Evolutionary conservation across 2,329 filamentous ascomycete genomes (phyloP), one percentile per base, ranked within the genome.

Genomic region (Triangularia verruculosa): DNA sequence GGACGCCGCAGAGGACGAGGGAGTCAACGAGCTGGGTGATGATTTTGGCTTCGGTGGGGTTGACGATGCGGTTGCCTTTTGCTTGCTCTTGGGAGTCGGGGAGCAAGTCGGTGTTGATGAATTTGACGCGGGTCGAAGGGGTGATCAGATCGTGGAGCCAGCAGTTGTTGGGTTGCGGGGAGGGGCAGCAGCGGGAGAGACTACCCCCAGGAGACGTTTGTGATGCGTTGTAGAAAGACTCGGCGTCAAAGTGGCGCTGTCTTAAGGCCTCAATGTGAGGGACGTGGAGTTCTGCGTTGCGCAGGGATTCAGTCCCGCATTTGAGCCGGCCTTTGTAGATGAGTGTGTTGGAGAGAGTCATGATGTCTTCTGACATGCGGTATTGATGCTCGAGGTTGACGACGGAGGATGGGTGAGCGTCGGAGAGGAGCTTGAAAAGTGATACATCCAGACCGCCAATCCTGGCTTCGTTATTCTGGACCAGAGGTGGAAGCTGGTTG

Each of bases 301-400:
- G 91, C 11, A 98, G 87, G 59, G 84, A 82, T 55, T 89, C 83
- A 4, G 89, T 96, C 24, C 95, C 95, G 73, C 95, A 99, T 71
- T 95, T 94, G 39, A 99, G 83, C 34, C 88, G 86, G 4, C 93
- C 94, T n/a, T 89, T 83, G 78, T 99, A 99, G 71, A 99, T 97
- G 62, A 99, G 84, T 1, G 86, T 90, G 75, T 97, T 99, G 67
- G 92, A 96, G 13, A 99, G 83, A 1, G 89, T 84, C 94, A 98
- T 98, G 65, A 99, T 91, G 66, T 99, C 95, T 69, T 95, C 91
- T 71, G 92, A 97, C 95, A 99, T 99, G 66, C 95, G 92, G 74
- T 99, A 99, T 74, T 99, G 95, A 72, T 97, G 93, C 71, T 95
- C 93, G 1, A 99, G 84, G 67, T 91, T 96, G 66, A 96, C 92